Evolutionary conservation across 768 basidiomycete species (phyloP), one percentile per base, ranked within the genome.

Genomic region (Lyophyllum semitale): DNA sequence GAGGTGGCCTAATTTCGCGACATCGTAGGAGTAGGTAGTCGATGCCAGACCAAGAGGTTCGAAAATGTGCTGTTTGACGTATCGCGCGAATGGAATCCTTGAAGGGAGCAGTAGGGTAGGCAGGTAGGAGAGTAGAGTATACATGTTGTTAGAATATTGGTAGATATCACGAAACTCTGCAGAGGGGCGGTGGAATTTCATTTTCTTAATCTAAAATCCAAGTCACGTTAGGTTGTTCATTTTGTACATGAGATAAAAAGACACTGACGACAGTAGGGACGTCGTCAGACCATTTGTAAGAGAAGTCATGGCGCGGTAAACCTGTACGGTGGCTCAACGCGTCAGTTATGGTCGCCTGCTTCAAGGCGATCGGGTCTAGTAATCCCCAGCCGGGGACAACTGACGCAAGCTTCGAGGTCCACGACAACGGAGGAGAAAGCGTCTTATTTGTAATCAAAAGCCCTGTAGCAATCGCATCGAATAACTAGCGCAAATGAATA

Each of bases 91-190:
- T 5, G 66, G 58, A 1, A 60, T 59, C 33, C 65, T 65, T 12
- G 65, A 66, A 3, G 66, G 64, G 8, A 66, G 57, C 27, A 71
- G 59, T 1, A 51, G 52, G 1, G 69, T 63, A 0, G 68, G 70
- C 18, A 74, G 52, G 47, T 66, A 67, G 0, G 71, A 69, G 13
- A 73, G 47, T 2, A 65, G 45, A 2, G 51, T 57, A 29, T 73
- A 73, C 68, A 67, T 65, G 38, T 63, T 61, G 52, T 72, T 72
- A 50, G 54, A 64, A 53, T 71, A 71, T 33, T 73, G 71, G 20
- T 53, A 68, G 0, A 55, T 41, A 7, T 66, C 58, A 1, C 72
- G 66, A 47, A 72, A 74, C 35, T 66, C 66, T 4, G 66, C 50
- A 1, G 71, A 72, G 3, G 70, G 70, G 7, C 66, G 62, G 12